Evolutionary conservation across 192 early-diverging fungal genomes (phyloP), one percentile per base, ranked within the genome.

Genomic region (Kappamyces sp.): DNA sequence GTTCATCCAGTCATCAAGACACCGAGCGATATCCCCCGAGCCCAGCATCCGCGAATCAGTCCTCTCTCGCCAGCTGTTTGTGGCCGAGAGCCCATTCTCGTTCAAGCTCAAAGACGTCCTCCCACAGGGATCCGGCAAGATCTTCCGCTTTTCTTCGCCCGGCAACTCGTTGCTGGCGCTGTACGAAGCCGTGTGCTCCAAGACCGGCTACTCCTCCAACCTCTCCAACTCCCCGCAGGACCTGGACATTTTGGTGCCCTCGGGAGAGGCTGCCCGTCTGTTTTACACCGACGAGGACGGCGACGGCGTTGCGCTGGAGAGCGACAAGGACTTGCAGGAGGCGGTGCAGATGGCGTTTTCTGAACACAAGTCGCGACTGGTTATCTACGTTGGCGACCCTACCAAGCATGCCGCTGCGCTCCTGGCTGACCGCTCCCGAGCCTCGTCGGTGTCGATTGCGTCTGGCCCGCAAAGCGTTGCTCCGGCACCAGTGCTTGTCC

Each of bases 231-330:
- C 45, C 9, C 32, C 45, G 22, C 32, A 45, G 45, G 41, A 11
- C 55, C 4, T 58, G n/a, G 33, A 36, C 2, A 36, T 62, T 30
- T 8, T 35, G 46, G 48, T 45, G 47, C 48, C 29, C 11, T 15
- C 7, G 31, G 48, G 39, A 7, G 22, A 42, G 54, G 5, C 45
- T 38, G 36, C 47, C 6, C 34, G 8, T 29, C 22, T 79, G 37
- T 63, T 43, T 38, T 99, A 97, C 66, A 60, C 91, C 49, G 96
- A 99, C 66, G 96, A 99, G 60, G 96, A 99, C 58, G 84, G 87
- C 41, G 96, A 99, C 65, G 76, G 84, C 57, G 89, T 99, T 30
- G 72, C 83, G 59, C 77, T 99, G 61, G 80, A 85, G 31, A 77
- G 80, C 36, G 88, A 90, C 55, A 82, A 80, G 8, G 94, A 99